Evolutionary conservation across 169 alveolate species (phyloP), one percentile per base, ranked within the genome.

Genomic region (Blepharisma undulans): DNA sequence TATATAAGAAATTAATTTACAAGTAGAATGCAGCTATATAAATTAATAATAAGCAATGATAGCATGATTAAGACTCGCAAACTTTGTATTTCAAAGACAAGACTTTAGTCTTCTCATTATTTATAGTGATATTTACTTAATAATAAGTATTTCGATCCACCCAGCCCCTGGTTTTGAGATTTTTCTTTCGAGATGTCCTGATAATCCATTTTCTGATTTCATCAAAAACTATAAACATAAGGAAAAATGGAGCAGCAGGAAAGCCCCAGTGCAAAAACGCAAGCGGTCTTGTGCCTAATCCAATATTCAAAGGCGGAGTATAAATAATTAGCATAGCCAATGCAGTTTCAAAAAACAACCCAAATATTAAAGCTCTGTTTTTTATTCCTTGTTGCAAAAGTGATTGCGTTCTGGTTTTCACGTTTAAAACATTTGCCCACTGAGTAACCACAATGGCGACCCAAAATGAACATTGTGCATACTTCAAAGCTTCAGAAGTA

Each of bases 381-480:
- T 71, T 80, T 71, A 92, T 79, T 34, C 95, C 95, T 78, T 95
- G 92, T 71, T 93, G 93, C 19, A 90, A 74, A 27, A 92, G 76
- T 33, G 96, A 93, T 12, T 88, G 89, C 22, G 89, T 92, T 91
- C 95, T 94, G 10, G 97, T 94, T 89, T 95, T 95, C 87, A 96
- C 94, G 87, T 92, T 93, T 76, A 95, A 89, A 21, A 93, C 88
- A 89, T 95, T 95, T 18, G 97, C 96, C 91, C 94, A 91, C 94
- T 97, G 96, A 30, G 94, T 94, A 33, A 92, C 59, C 25, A 97
- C 96, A 78, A 95, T 93, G 21, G 97, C 95, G 12, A 94, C 93
- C 29, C 95, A 93, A 89, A 90, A 97, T 18, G 98, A 96, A 29
- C 96, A 92, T 88, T 97, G 95, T 34, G 98, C 98, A 92, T 96